These are phyloP conservation scores for Phaeolepiota aurea DNA, from an alignment of 768 basidiomycete genomes.

Conservation along the genomic window DNA sequence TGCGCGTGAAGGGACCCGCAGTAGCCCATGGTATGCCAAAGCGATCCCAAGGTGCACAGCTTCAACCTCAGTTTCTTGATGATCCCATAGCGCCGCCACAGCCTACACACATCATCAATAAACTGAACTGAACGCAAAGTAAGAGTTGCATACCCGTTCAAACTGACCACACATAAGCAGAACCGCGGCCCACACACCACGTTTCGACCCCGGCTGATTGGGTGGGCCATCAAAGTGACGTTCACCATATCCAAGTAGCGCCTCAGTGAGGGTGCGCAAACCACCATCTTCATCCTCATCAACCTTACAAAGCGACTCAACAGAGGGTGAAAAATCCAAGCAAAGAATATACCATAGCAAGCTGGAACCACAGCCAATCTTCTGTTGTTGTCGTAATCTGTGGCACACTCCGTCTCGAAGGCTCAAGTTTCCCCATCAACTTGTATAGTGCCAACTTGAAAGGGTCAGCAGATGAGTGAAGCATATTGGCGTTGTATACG, in stretches of 20 bases:
- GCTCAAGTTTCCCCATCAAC: constrained; percentile 88
- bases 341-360: constrained; percentile 57
- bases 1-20: constrained; percentile 74
- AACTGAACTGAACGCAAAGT: too few relatives aligned
- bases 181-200: constrained; percentile 74
- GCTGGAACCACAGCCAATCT: constrained; percentile 98
- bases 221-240: constrained; percentile 71
- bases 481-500: constrained; percentile 80
- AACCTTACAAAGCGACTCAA: too few relatives aligned
- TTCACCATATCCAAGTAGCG: constrained; percentile 70
- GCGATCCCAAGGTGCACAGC: constrained; percentile 92
- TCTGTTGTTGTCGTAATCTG: constrained; percentile 89
- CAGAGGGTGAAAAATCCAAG: too few relatives aligned
- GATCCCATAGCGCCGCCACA: constrained; percentile 83
- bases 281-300: constrained; percentile 81
- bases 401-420: constrained; percentile 66
- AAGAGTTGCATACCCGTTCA: constrained; percentile 70
- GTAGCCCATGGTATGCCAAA: constrained; percentile 85
- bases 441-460: constrained; percentile 97
- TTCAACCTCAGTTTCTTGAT: constrained; percentile 81
- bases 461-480: constrained; percentile 85
- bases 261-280: constrained; percentile 65
- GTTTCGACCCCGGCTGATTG: constrained; percentile 47
- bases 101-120: too few relatives aligned
- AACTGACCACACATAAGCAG: constrained; percentile 91